Percentiles rank a stretch among this genome's conserved stretches.
These are phyloP conservation scores for Colletotrichum sp. DNA, from an alignment of 2,329 filamentous ascomycete genomes.

Conservation along the genomic window DNA sequence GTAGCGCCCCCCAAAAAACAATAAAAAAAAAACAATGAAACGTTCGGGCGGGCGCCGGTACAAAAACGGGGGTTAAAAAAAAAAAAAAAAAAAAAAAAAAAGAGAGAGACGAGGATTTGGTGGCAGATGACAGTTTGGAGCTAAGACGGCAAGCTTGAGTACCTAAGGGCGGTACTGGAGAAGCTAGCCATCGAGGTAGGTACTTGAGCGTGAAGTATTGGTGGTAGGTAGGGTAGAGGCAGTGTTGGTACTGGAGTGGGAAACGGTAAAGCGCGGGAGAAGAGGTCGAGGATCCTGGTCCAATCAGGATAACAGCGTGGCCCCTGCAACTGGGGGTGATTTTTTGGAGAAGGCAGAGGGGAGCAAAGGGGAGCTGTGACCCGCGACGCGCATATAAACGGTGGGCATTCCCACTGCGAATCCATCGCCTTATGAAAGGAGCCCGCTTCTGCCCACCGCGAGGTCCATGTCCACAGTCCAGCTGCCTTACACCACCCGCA, in stretches of 20 bases:
- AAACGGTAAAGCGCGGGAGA: slow-evolving; percentile 14
- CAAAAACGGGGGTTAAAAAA: too few relatives aligned
- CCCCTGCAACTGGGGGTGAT: background rate
- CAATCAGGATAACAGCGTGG: slow-evolving; percentile 12
- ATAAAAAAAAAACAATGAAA: too few relatives aligned
- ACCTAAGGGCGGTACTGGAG: background rate
- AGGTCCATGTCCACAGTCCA: background rate
- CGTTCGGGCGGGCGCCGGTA: too few relatives aligned
- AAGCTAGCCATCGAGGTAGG: background rate
- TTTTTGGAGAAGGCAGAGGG: slow-evolving; percentile 1
- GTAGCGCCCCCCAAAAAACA: too few relatives aligned
- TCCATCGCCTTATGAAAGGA: slow-evolving; percentile 17
- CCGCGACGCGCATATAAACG: slow-evolving; percentile 55
- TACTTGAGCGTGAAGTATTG: background rate
- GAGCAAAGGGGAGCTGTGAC: slow-evolving; percentile 20
- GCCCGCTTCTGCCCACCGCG: background rate
- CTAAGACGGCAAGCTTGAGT: background rate
- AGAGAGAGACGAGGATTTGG: background rate
- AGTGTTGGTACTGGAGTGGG: background rate
- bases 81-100: background rate
- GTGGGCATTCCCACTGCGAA: slow-evolving; percentile 44
- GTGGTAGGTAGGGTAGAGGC: background rate
- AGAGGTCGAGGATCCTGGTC: background rate
- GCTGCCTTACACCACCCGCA: background rate
- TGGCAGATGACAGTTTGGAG: background rate